Base-by-base conservation (phyloP, 192 early-diverging fungal species). In the Umbelopsis sp. region DNA sequence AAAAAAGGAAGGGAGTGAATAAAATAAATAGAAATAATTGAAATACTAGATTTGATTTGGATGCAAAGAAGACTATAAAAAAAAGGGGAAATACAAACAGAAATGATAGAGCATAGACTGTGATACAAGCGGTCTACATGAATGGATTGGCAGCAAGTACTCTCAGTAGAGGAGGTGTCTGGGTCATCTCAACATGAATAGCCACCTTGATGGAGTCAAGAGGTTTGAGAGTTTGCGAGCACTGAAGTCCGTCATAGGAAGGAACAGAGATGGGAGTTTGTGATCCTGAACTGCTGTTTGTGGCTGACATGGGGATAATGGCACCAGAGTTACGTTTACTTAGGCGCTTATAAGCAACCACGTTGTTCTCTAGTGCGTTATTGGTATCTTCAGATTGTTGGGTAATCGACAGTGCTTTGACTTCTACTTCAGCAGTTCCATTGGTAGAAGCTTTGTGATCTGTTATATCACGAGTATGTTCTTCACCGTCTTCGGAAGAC, bases 151-250 rank as follows among this genome's bases (percentile, higher is more conserved):
- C 78, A 21, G 84, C 84, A 33, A 84, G 53, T 27, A 88, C 74
- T 66, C 83, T 85, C 65, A 88, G 82, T 27, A 85, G 70, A 73
- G 86, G 84, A 3, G 84, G 86, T 1, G 83, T 84, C 21, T 81
- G 74, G 2, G 82, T 79, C 23, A 81, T 83, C 58, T 88, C 81
- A 10, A 81, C 79, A 2, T 74, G 80, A 53, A 88, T 75, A 65
- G 81, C 71, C 2, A 88, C 84, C 21, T 76, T 67, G 21, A 88
- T 53, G 45, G 74, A 78, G 13, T 77, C 76, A 55, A 86, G 78
- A 18, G 81, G 80, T 35, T 68, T 73, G 64, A 88, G 78, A 1
- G 77, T 81, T 70, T 83, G 82, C n/a, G 64, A 74, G 49, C 68
- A 68, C 25, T 78, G 76, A 5, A 61, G 12, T 15, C 55, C 55